Conservation (phyloP, 1,139 yeast genomes). For the Saccharomyces hybrid region DNA sequence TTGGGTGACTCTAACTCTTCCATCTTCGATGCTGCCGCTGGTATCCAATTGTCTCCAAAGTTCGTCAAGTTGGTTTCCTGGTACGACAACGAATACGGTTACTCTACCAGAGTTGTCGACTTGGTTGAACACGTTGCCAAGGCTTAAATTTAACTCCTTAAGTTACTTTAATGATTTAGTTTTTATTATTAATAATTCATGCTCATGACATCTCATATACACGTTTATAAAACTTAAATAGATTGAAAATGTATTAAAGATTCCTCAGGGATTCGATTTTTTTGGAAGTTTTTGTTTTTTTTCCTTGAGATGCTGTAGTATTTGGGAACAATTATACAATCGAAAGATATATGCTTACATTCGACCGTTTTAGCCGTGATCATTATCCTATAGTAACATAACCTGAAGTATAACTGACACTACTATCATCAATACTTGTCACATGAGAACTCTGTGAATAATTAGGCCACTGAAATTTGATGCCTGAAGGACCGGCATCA, state of each 20-base stretch:
- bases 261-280: not conserved
- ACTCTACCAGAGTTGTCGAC: slow-evolving; percentile 87
- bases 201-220: not conserved
- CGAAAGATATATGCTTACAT: not conserved
- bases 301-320: not conserved
- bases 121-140: slow-evolving; percentile 46
- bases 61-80: slow-evolving; percentile 79
- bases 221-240: not conserved
- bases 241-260: not conserved
- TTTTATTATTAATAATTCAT: not conserved
- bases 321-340: not conserved
- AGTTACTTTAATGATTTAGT: not conserved
- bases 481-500: slow-evolving; percentile 15
- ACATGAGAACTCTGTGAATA: slow-evolving; percentile 73
- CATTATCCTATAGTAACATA: slow-evolving; percentile 29
- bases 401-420: slow-evolving; percentile 90
- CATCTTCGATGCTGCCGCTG: slow-evolving; percentile 72
- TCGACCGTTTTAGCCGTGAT: not conserved
- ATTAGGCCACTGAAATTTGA: slow-evolving; percentile 61
- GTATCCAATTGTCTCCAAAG: slow-evolving; percentile 76
- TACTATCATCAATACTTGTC: slow-evolving; percentile 47
- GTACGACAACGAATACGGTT: slow-evolving; percentile 88
- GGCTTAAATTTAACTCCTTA: not conserved
- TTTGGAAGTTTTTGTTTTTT: not conserved
- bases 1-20: slow-evolving; percentile 69